Evolutionary conservation across 1,284 basidiomycete genomes (phyloP), one percentile per base, ranked within the genome.

Genomic region (Cystobasidium sp.): DNA sequence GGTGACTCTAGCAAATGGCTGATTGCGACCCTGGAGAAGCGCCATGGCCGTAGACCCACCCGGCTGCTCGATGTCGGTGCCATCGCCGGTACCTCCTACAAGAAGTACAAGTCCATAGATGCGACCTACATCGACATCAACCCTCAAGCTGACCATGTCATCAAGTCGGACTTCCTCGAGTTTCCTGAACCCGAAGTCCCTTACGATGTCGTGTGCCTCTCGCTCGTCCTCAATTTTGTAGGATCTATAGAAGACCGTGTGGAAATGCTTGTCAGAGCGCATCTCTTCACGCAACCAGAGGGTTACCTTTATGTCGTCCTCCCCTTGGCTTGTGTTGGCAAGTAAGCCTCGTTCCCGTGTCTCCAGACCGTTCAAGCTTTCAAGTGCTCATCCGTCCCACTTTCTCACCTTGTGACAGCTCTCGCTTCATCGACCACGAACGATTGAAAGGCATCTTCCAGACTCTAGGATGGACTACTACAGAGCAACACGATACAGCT

Each of bases 161-260:
- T 80, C 49, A 78, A 80, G 74, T 76, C 75, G 64, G 80, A 82
- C 78, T 84, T 84, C 76, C 83, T 84, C 75, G 80, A 83, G 47
- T 83, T 76, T 58, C 77, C 80, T 9, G 18, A 75, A 20, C 16
- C 75, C 74, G 66, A 75, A 5, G 70, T 76, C 14, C 76, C 77
- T 44, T 84, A 77, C 71, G 82, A 84, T 74, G 78, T 84, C 56
- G 81, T 84, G 22, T 78, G 78, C 5, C 77, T 84, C 16, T 82
- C 80, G 49, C 79, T 84, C 22, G 84, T 84, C 20, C 73, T 84
- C 77, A 84, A 84, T 77, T 84, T 83, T 76, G 81, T 82, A 16
- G 84, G 84, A 20, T 80, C 81, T 52, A 74, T 84, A 0, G 62
- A 75, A 14, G 78, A 81, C 63, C 76, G 83, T 16, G 78, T 73